These are phyloP conservation scores for Entomortierella lignicola DNA, from an alignment of 192 early-diverging fungal genomes.

Conservation along the genomic window DNA sequence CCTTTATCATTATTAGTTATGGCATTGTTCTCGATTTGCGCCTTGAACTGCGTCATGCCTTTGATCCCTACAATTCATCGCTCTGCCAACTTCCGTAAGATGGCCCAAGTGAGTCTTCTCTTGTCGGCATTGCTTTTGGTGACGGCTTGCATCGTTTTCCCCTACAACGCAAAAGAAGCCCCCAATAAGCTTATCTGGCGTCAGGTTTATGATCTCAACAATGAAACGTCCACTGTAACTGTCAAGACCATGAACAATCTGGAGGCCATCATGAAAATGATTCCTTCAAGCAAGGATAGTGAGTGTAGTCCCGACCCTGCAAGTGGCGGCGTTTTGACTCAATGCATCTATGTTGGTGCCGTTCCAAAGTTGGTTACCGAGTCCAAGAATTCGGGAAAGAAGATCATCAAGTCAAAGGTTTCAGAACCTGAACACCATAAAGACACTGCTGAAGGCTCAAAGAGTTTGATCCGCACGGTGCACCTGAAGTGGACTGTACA, in stretches of 20 bases:
- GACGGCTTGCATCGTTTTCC: constrained; percentile 32
- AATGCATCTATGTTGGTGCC: constrained; percentile 37
- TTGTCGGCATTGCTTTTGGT: constrained; percentile 47
- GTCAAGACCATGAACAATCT: constrained; percentile 50
- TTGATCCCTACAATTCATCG: constrained; percentile 61
- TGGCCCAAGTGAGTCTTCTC: constrained; percentile 33
- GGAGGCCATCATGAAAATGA: constrained; percentile 21
- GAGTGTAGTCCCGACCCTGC: constrained; percentile 35
- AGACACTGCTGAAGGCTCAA: constrained; percentile 10
- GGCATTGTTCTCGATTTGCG: constrained; percentile 46
- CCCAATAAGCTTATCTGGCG: constrained; percentile 62
- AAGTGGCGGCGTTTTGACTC: constrained; percentile 26
- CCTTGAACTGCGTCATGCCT: constrained; percentile 52
- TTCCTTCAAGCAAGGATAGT: constrained; percentile 22
- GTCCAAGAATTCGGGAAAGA: constrained; percentile 28
- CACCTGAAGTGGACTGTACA: constrained; percentile 39
- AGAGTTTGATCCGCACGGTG: constrained; percentile 24
- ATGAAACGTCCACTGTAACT: constrained; percentile 38
- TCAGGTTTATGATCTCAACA: constrained; percentile 53
- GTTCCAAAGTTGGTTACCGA: constrained; percentile 25
- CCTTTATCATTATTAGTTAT: constrained; percentile 45
- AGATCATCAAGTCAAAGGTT: constrained; percentile 41
- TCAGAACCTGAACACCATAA: constrained; percentile 28
- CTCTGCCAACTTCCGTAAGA: constrained; percentile 41
- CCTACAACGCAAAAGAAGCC: constrained; percentile 52